Base-by-base conservation (phyloP, 2,329 filamentous ascomycete species). In the Verticillium isaacii region DNA sequence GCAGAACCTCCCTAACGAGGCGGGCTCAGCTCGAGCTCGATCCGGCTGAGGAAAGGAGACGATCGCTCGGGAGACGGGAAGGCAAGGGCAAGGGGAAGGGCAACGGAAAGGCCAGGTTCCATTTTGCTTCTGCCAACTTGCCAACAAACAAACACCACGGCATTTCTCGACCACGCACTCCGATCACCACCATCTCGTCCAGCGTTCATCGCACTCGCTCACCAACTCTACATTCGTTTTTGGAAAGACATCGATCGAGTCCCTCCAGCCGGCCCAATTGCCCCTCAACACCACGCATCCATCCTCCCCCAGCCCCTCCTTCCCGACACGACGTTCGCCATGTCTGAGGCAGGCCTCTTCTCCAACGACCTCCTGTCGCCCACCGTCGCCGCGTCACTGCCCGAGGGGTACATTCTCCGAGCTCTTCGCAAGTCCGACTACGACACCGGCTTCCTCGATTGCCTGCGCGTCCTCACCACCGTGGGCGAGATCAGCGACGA, bases 401-500 rank as follows among this genome's bases (percentile, higher is more conserved):
- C 95, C 54, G 80, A 88, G 68, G 89, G 90, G 70, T 98, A 98
- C 82, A 86, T 82, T 32, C 85, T 96, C 71, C 92, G 95, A 32
- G 88, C 94, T 0, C 83, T 98, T 58, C 86, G 89, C 69, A 86
- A 86, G 68, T 84, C 83, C 69, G 95, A 99, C 78, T 97, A 89
- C 78, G 79, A 85, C 61, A 84, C 83, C 37, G 93, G 93, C 65
- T 97, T 97, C 76, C 88, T 99, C 68, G 92, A 97, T 72, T 94
- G 95, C 64, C 82, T 99, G 66, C 87, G 92, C 56, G 93, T 97
- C 41, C 82, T 99, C 70, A 98, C 95, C 2, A 95, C 91, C 8
- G 94, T 98, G 29, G 95, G 95, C 66, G 92, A 97, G 64, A 89
- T 97, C 68, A 84, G 82, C 57, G 84, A 90, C 73, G 84, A 86